A percentile compares a stretch with the other conserved stretches of the same genome.
These are phyloP conservation scores for Lactifluus volemus DNA, from an alignment of 768 basidiomycete genomes.

Conservation along the genomic window DNA sequence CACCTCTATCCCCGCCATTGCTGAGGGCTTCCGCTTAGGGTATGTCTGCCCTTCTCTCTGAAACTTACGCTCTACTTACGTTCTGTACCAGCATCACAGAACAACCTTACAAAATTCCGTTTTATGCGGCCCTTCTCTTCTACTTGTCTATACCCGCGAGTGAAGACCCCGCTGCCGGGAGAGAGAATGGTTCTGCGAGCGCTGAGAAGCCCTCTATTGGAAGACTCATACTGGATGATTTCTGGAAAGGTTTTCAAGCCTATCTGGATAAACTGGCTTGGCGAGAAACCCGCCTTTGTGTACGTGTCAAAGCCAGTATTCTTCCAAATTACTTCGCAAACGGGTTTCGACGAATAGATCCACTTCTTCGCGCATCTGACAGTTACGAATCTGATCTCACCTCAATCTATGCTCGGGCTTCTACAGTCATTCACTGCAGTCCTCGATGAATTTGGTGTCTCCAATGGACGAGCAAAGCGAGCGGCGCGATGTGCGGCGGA, in stretches of 20 bases:
- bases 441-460: constrained; percentile 83
- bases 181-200: constrained; percentile 25
- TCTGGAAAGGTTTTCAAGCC: constrained; percentile 84
- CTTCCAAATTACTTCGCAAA: not conserved
- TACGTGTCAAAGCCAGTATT: constrained; percentile 33
- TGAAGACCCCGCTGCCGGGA: constrained; percentile 26
- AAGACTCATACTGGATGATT: constrained; percentile 72
- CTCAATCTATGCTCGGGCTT: constrained; percentile 71
- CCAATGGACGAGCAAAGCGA: constrained; percentile 72
- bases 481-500: constrained; percentile 78
- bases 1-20: constrained; percentile 50
- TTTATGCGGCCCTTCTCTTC: constrained; percentile 74
- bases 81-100: constrained; percentile 61
- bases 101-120: constrained; percentile 90
- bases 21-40: constrained; percentile 73
- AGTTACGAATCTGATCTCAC: constrained; percentile 62
- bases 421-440: constrained; percentile 81
- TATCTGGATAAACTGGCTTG: constrained; percentile 85
- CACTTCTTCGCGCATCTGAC: constrained; percentile 90
- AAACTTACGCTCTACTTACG: constrained; percentile 11
- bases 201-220: constrained; percentile 40
- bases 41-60: constrained; percentile 24
- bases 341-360: constrained; percentile 41
- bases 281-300: constrained; percentile 83
- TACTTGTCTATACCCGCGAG: constrained; percentile 44